Evolutionary conservation across 495 filamentous ascomycete genomes (phyloP).

Genomic region (Penicillium verhagenii): DNA sequence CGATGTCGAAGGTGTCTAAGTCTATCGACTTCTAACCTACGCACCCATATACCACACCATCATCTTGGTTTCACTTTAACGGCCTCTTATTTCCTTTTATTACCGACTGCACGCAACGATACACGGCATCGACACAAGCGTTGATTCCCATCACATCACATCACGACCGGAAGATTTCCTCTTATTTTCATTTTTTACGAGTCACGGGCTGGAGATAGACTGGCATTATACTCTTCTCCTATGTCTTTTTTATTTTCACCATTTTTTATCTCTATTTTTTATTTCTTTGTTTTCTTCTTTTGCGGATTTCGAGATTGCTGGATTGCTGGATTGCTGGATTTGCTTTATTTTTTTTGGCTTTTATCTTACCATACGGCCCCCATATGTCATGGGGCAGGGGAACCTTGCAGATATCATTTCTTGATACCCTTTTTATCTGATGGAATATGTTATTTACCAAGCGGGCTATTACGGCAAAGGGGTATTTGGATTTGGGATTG

Average conservation of each 20-base stretch:
- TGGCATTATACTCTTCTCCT: constrained; percentile 17
- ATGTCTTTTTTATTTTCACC: too few relatives aligned
- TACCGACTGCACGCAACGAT: constrained; percentile 12
- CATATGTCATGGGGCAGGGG: constrained; percentile 5
- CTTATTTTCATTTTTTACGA: constrained; percentile 16
- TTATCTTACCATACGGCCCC: constrained; percentile 9
- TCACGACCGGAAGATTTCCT: constrained; percentile 20
- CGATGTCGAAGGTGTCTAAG: constrained; percentile 39
- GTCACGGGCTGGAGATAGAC: constrained; percentile 33
- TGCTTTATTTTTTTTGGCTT: constrained; percentile 9
- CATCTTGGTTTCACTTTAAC: constrained; percentile 5
- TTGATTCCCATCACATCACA: constrained; percentile 24
- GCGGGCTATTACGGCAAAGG: constrained; percentile 15
- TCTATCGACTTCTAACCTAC: too few relatives aligned
- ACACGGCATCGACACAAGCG: constrained; percentile 26
- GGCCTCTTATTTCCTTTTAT: constrained; percentile 17
- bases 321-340: neutral
- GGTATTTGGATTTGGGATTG: constrained; percentile 7
- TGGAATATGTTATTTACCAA: constrained; percentile 17
- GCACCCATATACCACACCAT: neutral
- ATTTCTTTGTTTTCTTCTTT: constrained; percentile 15
- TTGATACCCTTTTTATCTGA: constrained; percentile 32
- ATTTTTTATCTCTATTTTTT: too few relatives aligned
- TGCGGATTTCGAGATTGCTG: constrained; percentile 24
- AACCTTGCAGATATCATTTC: constrained; percentile 20